phyloP scores from a whole-genome alignment of 1,284 basidiomycete species.

The Boletus semigastroideus region DNA sequence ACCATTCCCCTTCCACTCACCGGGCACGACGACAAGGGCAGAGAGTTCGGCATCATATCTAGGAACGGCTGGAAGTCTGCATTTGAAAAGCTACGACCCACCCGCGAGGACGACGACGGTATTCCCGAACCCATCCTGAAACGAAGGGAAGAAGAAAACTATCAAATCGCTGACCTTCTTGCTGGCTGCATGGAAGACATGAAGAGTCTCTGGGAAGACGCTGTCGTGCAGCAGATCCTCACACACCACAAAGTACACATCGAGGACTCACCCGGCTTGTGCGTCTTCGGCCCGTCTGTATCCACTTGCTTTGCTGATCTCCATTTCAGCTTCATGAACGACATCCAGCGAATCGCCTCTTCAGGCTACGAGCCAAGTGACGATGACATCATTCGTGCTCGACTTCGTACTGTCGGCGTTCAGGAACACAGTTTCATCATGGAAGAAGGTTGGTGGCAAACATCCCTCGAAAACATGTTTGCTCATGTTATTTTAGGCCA shows the following conservation, averaged over 20 bases:
- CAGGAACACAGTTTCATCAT: conserved; percentile 71
- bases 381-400: conserved; percentile 69
- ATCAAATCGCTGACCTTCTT: conserved; percentile 56
- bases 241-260: conserved; percentile 48
- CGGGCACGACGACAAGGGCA: conserved; percentile 18
- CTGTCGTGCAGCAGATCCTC: conserved; percentile 55
- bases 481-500: conserved; percentile 28
- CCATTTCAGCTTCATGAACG: conserved; percentile 51
- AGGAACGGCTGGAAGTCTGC: conserved; percentile 62
- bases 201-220: conserved; percentile 62
- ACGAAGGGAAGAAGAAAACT: conserved; percentile 45
- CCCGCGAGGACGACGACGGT: conserved; percentile 4
- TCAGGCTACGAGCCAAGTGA: conserved; percentile 64
- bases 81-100: conserved; percentile 46
- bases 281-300: conserved; percentile 30
- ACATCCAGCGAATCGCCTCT: conserved; percentile 62
- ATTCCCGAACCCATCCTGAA: conserved; percentile 23
- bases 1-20: conserved; percentile 41
- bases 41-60: conserved; percentile 55
- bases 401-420: conserved; percentile 68
- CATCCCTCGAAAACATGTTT: background rate
- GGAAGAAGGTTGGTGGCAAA: conserved; percentile 53
- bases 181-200: conserved; percentile 64
- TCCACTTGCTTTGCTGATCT: conserved; percentile 4
- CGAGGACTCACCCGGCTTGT: conserved; percentile 72